Conservation (phyloP, 768 basidiomycete genomes). For the Leccinellum luteum region DNA sequence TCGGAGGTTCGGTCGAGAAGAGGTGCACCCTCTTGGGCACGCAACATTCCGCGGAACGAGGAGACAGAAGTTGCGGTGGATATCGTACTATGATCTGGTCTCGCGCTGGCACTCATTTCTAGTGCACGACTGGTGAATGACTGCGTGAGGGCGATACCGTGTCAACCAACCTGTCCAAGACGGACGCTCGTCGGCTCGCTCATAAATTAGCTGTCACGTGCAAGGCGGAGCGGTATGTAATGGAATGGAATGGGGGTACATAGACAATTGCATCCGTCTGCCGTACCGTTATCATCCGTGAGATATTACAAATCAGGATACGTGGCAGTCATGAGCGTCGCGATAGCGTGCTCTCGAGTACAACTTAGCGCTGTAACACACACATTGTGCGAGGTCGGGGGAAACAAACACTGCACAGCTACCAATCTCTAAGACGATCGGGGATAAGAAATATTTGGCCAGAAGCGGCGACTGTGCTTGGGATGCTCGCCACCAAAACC, state of each 20-base stretch:
- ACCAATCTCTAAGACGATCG: not conserved
- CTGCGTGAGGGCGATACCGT: too few relatives aligned
- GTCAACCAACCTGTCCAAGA: too few relatives aligned
- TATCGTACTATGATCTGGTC: slow-evolving; percentile 19
- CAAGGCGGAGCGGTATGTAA: not conserved
- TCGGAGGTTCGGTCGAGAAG: slow-evolving; percentile 25
- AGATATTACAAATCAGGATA: not conserved
- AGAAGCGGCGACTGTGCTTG: not conserved
- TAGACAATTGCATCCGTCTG: too few relatives aligned
- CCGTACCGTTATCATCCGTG: too few relatives aligned
- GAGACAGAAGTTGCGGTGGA: slow-evolving; percentile 28
- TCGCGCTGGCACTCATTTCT: slow-evolving; percentile 13
- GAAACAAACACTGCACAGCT: not conserved
- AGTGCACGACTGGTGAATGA: not conserved
- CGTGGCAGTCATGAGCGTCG: not conserved
- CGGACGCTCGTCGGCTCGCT: not conserved
- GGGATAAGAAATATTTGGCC: not conserved
- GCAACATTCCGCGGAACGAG: slow-evolving; percentile 26
- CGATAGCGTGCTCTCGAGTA: too few relatives aligned
- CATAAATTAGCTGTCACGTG: slow-evolving; percentile 7
- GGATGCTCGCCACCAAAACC: slow-evolving; percentile 21
- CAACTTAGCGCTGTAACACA: too few relatives aligned
- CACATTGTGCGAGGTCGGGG: not conserved
- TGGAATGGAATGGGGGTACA: too few relatives aligned
- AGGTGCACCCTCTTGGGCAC: slow-evolving; percentile 18